These are phyloP conservation scores for Aspergillus neotritici DNA, from an alignment of 2,329 filamentous ascomycete genomes.

Conservation along the genomic window DNA sequence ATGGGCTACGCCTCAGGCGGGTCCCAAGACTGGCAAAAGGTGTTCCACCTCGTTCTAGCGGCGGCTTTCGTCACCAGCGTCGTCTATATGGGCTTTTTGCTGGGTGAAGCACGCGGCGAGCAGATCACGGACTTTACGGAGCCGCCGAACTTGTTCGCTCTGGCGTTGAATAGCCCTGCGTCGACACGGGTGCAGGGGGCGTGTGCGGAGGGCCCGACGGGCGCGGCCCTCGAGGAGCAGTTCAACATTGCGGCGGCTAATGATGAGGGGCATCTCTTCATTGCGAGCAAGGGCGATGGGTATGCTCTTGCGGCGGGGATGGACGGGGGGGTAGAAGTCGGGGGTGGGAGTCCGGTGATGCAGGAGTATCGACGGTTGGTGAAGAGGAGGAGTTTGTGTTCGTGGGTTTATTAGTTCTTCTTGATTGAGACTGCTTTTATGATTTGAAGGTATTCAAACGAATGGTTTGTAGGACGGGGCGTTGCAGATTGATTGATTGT, in stretches of 20 bases:
- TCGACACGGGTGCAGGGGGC: conserved; percentile 48
- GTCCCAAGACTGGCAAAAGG: conserved; percentile 53
- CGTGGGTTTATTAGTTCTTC: conserved; percentile 19
- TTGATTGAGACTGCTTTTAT: too few species aligned
- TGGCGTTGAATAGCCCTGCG: conserved; percentile 62
- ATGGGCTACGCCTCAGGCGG: conserved; percentile 68
- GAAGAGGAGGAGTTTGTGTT: conserved; percentile 21
- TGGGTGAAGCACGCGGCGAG: conserved; percentile 49
- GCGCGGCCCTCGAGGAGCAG: conserved; percentile 43
- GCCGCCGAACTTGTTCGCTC: conserved; percentile 66
- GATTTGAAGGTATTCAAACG: too few species aligned
- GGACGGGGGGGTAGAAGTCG: conserved; percentile 1
- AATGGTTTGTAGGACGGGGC: neutral
- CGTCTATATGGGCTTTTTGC: conserved; percentile 59
- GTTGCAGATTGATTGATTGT: too few species aligned
- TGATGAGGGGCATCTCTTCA: conserved; percentile 49
- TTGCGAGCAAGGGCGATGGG: conserved; percentile 31
- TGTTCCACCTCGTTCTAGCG: conserved; percentile 63
- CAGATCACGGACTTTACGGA: conserved; percentile 75
- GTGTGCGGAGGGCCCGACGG: conserved; percentile 52
- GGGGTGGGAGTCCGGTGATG: conserved; percentile 27
- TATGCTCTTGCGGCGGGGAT: conserved; percentile 2
- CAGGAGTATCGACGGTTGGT: conserved; percentile 30
- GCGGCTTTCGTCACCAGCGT: conserved; percentile 63
- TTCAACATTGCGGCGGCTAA: conserved; percentile 45